Evolutionary conservation across 1,284 basidiomycete genomes (phyloP), one percentile per base, ranked within the genome.

Genomic region (Rhodotorula sp.): DNA sequence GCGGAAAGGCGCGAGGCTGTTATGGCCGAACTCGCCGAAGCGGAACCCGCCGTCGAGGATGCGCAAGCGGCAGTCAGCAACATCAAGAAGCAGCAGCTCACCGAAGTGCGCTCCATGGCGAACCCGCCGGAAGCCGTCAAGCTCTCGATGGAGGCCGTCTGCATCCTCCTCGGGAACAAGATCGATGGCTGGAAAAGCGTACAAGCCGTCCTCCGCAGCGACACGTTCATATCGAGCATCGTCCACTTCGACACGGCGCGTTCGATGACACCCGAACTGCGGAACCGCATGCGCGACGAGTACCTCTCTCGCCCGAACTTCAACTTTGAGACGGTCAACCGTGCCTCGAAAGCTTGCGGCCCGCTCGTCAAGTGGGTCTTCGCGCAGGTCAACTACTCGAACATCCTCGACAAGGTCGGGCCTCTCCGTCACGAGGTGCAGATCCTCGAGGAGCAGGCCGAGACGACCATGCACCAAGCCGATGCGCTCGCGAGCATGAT

Each of bases 91-190:
- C 93, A 95, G 81, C 95, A 99, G 77, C 84, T 99, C 62, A 92
- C 95, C 78, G 97, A 99, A 87, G 95, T 99, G 45, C 88, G 97
- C 78, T 89, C 93, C 18, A 98, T 99, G 95, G 92, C 93, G 59
- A 99, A 99, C 79, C 97, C 97, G 61, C 97, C 97, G 0, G 94
- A 97, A 79, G 91, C 93, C 15, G 95, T 99, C 80, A 99, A 99
- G 82, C 83, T 95, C 62, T 92, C 97, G 21, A 99, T 99, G 95
- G 97, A 99, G 80, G 97, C 94, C 1, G 95, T 97, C 49, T 99
- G 97, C 82, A 95, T 93, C 21, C 86, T 97, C 48, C 88, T 99
- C n/a, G 97, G 97, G 16, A 91, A 97, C 83, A 93, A 94, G 82
- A 91, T 97, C 78, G 95, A 99, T 77, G 90, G 89, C 80, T 99